A percentile compares a stretch with the other conserved stretches of the same genome.
phyloP scores from a whole-genome alignment of 257 asterid genomes.

The Solanum appendiculatum region DNA sequence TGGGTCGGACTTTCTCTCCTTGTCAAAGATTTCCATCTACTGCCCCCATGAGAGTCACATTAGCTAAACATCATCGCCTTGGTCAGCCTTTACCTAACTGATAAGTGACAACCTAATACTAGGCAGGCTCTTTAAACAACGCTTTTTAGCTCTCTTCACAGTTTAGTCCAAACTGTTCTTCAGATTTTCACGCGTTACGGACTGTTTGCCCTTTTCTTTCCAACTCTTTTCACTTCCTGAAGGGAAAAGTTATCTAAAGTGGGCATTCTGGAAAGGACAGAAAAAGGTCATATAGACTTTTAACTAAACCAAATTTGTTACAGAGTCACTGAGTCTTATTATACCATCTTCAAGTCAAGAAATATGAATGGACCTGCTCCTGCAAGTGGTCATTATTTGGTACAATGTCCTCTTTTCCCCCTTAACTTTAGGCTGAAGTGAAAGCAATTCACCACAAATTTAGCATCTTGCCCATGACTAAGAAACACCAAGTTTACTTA shows the following conservation, averaged over 20 bases:
- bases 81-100: not conserved
- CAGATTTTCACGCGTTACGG: not conserved
- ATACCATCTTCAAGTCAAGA: not conserved
- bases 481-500: not conserved
- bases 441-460: not conserved
- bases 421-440: constrained; percentile 4
- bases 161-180: too few relatives aligned
- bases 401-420: not conserved
- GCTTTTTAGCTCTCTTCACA: not conserved
- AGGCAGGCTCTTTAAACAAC: not conserved
- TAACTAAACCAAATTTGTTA: not conserved
- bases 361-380: not conserved
- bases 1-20: not conserved
- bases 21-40: not conserved
- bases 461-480: not conserved
- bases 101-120: not conserved
- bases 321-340: not conserved
- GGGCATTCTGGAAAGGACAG: not conserved
- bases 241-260: not conserved
- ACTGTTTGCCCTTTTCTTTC: not conserved
- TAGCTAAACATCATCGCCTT: not conserved
- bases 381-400: constrained; percentile 5
- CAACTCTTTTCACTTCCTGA: not conserved
- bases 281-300: not conserved
- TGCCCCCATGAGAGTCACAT: not conserved